Percentiles rank a stretch among this genome's conserved stretches.
Evolutionary conservation across 148 eudicot genomes (phyloP).

Genomic region (Cornus suecica): DNA sequence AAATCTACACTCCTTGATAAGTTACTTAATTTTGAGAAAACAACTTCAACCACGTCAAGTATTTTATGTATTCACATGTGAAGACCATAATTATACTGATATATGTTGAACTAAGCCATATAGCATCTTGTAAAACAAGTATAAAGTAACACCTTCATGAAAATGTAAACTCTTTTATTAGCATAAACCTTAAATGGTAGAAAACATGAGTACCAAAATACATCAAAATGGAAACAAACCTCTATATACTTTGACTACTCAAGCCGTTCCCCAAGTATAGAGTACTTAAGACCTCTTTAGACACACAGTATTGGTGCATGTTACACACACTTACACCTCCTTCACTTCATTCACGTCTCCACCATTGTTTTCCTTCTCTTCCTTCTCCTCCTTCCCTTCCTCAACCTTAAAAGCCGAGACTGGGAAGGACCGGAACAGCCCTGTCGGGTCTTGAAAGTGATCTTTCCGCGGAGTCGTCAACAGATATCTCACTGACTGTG

Average conservation of each 20-base stretch:
- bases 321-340: not conserved
- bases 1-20: too few species aligned
- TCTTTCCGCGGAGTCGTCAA: conserved; percentile 33
- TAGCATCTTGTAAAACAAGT: too few species aligned
- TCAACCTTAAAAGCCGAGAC: conserved; percentile 40
- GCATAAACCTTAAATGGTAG: not conserved
- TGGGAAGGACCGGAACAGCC: conserved; percentile 40
- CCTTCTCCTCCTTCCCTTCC: conserved; percentile 14
- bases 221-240: not conserved
- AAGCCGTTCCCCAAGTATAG: too few species aligned
- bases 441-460: conserved; percentile 38
- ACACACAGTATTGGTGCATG: not conserved
- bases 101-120: too few species aligned
- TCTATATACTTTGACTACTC: not conserved
- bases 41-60: too few species aligned
- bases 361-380: not conserved
- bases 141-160: too few species aligned
- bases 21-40: too few species aligned
- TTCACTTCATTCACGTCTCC: conserved; percentile 1
- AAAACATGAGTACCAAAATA: not conserved
- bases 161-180: not conserved
- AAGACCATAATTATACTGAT: too few species aligned
- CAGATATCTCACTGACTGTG: conserved; percentile 39
- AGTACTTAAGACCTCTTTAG: too few species aligned
- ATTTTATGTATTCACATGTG: too few species aligned